Evolutionary conservation across 257 asterid genomes (phyloP), one percentile per base, ranked within the genome.

Genomic region (Solanum etuberosum): DNA sequence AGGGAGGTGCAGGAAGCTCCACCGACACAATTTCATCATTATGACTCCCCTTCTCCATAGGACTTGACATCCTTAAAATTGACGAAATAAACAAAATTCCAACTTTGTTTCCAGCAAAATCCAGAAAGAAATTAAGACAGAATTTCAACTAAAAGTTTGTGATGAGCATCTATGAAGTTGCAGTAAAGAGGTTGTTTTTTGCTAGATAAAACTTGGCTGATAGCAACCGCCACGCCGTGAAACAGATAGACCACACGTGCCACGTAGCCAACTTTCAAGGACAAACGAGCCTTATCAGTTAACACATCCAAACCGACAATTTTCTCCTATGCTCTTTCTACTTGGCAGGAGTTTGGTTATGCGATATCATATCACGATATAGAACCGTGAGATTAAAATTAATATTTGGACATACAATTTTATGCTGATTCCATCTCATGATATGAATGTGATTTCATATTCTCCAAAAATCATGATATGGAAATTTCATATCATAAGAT

Each of bases 1-100:
- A 71, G 78, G 92, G 87, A 63, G 94, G 94, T 6, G 94, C 94
- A 27, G 93, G 87, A 48, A 92, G 91, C 89, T 90, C 94, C 72
- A 89, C 91, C 20, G 90, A 83, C 65, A 89, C 88, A 51, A 76
- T 86, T 7, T 88, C 94, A 32, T 87, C 91, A 73, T 37, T 10
- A 40, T 74, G 83, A 40, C 9, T 72, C 20, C n/a, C 87, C 87
- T 32, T 67, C 77, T 88, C 88, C 78, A 48, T 77, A 21, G 59
- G 83, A 87, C 85, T 86, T 21, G 91, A 90, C 92, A 92, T 90
- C 37, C 82, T 68, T 48, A 5, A 46, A 68, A 27, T 10, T 34
- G 74, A 63, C 80, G 8, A 8, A 38, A 67, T 20, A 35, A 83
- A 25, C 27, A 71, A 23, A 67, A 38, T 46, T 34, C 29, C 72